These are phyloP conservation scores for Colletotrichum gigasporum DNA, from an alignment of 2,329 filamentous ascomycete genomes.

Conservation along the genomic window DNA sequence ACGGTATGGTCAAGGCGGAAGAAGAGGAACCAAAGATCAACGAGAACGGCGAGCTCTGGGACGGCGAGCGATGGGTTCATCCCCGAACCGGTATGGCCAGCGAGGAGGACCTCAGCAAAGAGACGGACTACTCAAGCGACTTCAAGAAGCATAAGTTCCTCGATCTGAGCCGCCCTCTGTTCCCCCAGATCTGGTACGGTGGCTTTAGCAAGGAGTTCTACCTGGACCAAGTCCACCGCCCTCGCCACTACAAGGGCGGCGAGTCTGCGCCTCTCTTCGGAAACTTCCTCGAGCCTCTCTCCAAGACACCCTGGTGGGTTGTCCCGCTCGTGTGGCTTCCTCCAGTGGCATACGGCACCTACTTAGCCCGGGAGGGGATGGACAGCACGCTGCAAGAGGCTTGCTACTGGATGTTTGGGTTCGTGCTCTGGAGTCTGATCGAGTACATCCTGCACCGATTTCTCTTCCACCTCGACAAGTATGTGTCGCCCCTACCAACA, in stretches of 20 bases:
- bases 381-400: conserved; percentile 55
- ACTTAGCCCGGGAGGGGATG: conserved; percentile 71
- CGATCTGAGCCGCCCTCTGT: conserved; percentile 84
- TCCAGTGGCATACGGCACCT: conserved; percentile 77
- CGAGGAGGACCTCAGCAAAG: conserved; percentile 85
- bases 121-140: conserved; percentile 80
- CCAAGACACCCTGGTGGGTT: conserved; percentile 93
- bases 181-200: conserved; percentile 88
- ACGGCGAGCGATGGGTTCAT: conserved; percentile 49
- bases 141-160: conserved; percentile 95
- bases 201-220: conserved; percentile 97
- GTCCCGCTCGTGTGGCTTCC: conserved; percentile 88
- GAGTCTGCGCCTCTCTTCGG: conserved; percentile 93
- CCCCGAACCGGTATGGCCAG: conserved; percentile 87
- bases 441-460: conserved; percentile 92
- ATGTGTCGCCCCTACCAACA: conserved; percentile 55
- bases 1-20: conserved; percentile 48
- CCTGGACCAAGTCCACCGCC: conserved; percentile 93
- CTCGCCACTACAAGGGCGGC: conserved; percentile 94
- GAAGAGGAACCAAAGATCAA: conserved; percentile 36
- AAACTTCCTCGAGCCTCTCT: conserved; percentile 98
- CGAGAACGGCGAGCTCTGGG: conserved; percentile 38
- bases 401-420: conserved; percentile 74
- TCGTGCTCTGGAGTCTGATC: conserved; percentile 86
- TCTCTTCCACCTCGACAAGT: conserved; percentile 94